Percentiles rank a stretch among this genome's conserved stretches.
Conservation (phyloP, 108 stramenopile genomes). For the Mayamaea pseudoterrestris region DNA sequence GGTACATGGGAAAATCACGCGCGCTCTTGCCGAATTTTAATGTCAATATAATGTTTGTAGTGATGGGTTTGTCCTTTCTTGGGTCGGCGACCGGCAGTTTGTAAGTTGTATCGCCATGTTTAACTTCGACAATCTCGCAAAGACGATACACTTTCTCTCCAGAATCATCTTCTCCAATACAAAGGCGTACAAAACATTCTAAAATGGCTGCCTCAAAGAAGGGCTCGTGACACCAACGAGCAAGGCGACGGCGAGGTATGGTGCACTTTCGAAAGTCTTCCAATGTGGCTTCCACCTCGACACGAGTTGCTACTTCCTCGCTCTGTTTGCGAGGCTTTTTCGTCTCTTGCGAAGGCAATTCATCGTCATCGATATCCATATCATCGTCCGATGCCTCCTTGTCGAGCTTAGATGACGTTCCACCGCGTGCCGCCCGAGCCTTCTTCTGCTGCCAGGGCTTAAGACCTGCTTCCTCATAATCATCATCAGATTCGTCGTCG, state of each 20-base stretch:
- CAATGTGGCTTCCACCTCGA: conserved; percentile 47
- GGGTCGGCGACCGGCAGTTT: conserved; percentile 42
- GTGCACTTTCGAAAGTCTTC: conserved; percentile 63
- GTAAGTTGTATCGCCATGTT: conserved; percentile 32
- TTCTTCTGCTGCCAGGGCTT: conserved; percentile 76
- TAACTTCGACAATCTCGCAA: conserved; percentile 62
- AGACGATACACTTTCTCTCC: conserved; percentile 77
- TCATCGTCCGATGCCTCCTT: conserved; percentile 30
- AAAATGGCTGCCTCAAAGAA: conserved; percentile 69
- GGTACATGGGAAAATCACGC: conserved; percentile 58
- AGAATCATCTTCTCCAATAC: conserved; percentile 63
- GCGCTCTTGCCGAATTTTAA: conserved; percentile 56
- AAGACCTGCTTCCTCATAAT: conserved; percentile 35
- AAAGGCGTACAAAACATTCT: conserved; percentile 61
- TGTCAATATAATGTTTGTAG: conserved; percentile 57
- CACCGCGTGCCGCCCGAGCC: conserved; percentile 17
- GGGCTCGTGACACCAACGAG: conserved; percentile 81
- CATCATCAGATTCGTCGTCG: conserved; percentile 65
- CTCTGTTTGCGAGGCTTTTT: conserved; percentile 2
- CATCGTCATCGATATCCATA: conserved; percentile 26
- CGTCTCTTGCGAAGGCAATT: conserved; percentile 3
- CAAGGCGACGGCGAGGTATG: conserved; percentile 65
- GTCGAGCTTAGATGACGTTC: conserved; percentile 17
- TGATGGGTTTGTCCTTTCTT: conserved; percentile 43
- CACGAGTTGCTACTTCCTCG: conserved; percentile 9